These are phyloP conservation scores for Rhynchospora breviuscula DNA, from an alignment of 176 grass and related monocot genomes.

Conservation along the genomic window DNA sequence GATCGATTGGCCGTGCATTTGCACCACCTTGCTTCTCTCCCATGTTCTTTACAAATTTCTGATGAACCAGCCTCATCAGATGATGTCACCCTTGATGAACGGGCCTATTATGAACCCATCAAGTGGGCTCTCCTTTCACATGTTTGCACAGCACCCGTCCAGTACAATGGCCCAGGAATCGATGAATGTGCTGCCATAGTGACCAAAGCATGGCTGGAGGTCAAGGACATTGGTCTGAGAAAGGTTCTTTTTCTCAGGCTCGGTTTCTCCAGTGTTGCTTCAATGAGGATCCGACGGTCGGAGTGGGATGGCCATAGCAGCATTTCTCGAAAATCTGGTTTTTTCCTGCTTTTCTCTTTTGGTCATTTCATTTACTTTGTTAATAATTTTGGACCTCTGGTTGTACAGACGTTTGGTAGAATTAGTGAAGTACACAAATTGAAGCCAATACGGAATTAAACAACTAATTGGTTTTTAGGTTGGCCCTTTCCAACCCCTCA, in stretches of 20 bases:
- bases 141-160: constrained; percentile 74
- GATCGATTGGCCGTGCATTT: constrained; percentile 72
- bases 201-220: constrained; percentile 78
- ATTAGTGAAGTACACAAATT: background rate
- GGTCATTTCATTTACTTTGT: background rate
- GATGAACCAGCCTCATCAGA: constrained; percentile 29
- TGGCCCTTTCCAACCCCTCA: background rate
- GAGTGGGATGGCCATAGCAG: constrained; percentile 56
- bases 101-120: constrained; percentile 52
- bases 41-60: constrained; percentile 31
- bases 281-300: constrained; percentile 73
- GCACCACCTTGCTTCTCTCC: constrained; percentile 55
- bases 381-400: background rate
- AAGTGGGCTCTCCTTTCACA: constrained; percentile 71
- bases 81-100: constrained; percentile 29
- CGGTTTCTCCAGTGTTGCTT: constrained; percentile 59
- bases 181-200: constrained; percentile 79
- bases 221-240: constrained; percentile 65
- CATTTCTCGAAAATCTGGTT: constrained; percentile 41
- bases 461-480: background rate
- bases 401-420: constrained; percentile 47
- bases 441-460: background rate
- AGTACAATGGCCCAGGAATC: constrained; percentile 50
- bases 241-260: constrained; percentile 87
- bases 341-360: constrained; percentile 12